These are phyloP conservation scores for Phlebiopsis gigantea DNA, from an alignment of 768 basidiomycete species.

Conservation along the genomic window DNA sequence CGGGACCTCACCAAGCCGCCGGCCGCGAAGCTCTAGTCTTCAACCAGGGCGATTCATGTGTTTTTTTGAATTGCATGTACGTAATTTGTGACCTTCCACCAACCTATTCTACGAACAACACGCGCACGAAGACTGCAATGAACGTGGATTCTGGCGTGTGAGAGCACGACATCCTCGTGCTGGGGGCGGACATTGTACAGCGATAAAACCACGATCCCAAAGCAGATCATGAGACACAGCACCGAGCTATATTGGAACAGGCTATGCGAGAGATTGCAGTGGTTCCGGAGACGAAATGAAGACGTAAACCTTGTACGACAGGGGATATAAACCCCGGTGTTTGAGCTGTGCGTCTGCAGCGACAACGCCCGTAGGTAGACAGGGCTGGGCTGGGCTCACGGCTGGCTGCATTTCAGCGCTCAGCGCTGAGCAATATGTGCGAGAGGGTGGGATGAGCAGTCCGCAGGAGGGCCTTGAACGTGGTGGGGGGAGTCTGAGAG, in stretches of 20 bases:
- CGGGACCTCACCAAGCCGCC: slow-evolving; percentile 14
- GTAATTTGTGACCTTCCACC: background rate
- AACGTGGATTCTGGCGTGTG: background rate
- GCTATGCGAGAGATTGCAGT: background rate
- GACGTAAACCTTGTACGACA: background rate
- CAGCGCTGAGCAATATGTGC: background rate
- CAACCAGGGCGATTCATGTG: background rate
- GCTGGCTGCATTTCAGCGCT: background rate
- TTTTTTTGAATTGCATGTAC: background rate
- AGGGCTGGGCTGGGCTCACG: background rate
- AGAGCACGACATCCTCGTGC: background rate
- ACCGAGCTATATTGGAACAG: background rate
- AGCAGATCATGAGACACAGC: background rate
- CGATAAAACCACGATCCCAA: background rate
- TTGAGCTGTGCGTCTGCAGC: background rate
- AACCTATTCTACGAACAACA: background rate
- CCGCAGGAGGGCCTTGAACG: background rate
- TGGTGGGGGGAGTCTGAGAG: slow-evolving; percentile 3
- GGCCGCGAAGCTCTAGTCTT: slow-evolving; percentile 3
- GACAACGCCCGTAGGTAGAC: background rate
- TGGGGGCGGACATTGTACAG: background rate
- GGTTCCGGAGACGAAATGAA: background rate
- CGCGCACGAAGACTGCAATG: background rate
- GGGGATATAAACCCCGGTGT: background rate
- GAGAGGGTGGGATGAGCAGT: background rate